phyloP scores from a whole-genome alignment of 345 rosid genomes.

The Populus deltoides region DNA sequence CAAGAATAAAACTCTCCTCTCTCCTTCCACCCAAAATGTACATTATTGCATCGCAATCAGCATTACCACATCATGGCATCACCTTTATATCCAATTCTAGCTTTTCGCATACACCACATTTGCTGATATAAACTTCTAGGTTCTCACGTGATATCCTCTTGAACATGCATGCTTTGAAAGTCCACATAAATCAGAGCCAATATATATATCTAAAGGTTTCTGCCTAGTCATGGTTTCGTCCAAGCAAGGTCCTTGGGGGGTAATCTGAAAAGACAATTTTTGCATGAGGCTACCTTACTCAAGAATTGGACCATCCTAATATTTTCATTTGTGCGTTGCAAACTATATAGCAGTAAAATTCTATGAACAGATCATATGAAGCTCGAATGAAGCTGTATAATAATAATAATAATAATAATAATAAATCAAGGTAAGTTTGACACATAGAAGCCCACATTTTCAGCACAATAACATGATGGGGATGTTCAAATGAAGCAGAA shows the following conservation, averaged over 20 bases:
- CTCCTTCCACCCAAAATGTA: neutral
- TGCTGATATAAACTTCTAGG: neutral
- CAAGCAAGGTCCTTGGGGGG: neutral
- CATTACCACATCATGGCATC: no score
- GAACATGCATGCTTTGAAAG: neutral
- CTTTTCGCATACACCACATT: neutral
- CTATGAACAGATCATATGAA: neutral
- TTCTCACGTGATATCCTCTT: neutral
- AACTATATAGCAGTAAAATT: neutral
- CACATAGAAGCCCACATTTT: neutral
- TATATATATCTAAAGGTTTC: neutral
- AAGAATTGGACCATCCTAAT: neutral
- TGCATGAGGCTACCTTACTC: neutral
- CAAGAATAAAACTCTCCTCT: neutral
- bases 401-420: no score
- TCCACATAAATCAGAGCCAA: neutral
- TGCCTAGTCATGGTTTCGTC: neutral
- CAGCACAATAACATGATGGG: neutral
- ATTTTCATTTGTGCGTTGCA: neutral
- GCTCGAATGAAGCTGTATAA: neutral
- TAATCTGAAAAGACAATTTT: neutral
- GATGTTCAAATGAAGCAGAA: neutral
- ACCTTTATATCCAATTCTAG: no score
- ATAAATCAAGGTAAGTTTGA: neutral
- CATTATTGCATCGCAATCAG: neutral